Conservation (phyloP, 306 rosid species). For the Glycyrrhiza uralensis region DNA sequence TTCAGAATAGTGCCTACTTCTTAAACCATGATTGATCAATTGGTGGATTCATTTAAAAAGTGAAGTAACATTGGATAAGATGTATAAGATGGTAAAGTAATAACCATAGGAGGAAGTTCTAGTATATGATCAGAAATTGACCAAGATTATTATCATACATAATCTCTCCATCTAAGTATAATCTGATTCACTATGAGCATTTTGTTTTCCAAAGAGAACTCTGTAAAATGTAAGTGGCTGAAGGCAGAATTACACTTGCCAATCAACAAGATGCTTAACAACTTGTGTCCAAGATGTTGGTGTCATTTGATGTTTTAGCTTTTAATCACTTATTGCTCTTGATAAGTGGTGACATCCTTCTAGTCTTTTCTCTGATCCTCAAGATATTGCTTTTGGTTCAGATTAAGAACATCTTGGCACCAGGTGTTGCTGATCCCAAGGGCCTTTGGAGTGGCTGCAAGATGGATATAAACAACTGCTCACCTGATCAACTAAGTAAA, state of each 20-base stretch:
- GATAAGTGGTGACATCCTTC: neutral
- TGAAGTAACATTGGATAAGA: neutral
- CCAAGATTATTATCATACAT: neutral
- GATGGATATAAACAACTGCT: constrained; percentile 56
- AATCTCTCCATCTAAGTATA: neutral
- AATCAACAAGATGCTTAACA: neutral
- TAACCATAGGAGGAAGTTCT: neutral
- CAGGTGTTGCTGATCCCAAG: constrained; percentile 71
- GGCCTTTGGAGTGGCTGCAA: constrained; percentile 69
- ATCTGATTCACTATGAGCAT: neutral
- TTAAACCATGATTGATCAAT: neutral
- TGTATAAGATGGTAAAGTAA: neutral
- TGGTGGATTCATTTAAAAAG: neutral
- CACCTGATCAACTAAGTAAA: constrained; percentile 47
- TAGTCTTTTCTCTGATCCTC: constrained; percentile 1
- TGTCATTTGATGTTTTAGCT: neutral
- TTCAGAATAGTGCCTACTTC: neutral
- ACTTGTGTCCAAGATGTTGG: neutral
- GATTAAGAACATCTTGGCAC: constrained; percentile 71
- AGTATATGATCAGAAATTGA: neutral
- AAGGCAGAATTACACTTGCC: neutral
- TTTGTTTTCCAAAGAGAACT: no score
- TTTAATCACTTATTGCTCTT: neutral
- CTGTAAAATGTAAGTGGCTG: neutral
- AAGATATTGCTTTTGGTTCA: constrained; percentile 30